Conservation (phyloP, 257 asterid genomes). For the Striga asiatica region DNA sequence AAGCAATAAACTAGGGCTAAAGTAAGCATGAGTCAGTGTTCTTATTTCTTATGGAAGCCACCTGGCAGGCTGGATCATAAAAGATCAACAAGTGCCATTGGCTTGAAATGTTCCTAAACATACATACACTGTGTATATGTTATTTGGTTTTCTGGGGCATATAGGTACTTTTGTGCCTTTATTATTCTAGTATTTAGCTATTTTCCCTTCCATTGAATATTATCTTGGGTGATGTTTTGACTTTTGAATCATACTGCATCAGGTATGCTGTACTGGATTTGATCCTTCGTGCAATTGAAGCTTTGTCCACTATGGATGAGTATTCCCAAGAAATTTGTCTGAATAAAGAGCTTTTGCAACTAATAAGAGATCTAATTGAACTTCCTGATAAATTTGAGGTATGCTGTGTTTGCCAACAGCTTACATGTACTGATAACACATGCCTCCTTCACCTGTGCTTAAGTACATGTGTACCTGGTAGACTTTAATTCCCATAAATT, state of each 20-base stretch:
- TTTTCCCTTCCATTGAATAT: no score
- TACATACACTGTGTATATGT: background rate
- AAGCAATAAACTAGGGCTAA: background rate
- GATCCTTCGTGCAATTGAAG: constrained; percentile 74
- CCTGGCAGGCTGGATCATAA: background rate
- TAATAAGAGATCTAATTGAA: constrained; percentile 46
- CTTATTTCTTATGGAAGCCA: background rate
- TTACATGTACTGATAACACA: no score
- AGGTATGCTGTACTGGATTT: constrained; percentile 63
- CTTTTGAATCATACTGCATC: constrained; percentile 19
- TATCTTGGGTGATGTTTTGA: background rate
- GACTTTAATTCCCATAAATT: no score
- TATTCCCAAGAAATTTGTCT: constrained; percentile 45
- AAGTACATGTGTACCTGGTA: no score
- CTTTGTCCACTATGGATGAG: constrained; percentile 55
- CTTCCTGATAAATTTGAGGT: constrained; percentile 83
- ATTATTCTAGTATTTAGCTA: constrained; percentile 5
- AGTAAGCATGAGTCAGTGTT: background rate
- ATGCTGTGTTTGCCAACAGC: constrained; percentile 18
- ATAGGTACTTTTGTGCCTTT: background rate
- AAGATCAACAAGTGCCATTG: background rate
- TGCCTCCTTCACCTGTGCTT: no score
- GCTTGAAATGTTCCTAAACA: background rate
- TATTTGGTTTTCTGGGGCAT: background rate
- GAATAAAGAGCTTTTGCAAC: constrained; percentile 44